Evolutionary conservation across 345 rosid species (phyloP), one percentile per base, ranked within the genome.

Genomic region (Gossypium raimondii): DNA sequence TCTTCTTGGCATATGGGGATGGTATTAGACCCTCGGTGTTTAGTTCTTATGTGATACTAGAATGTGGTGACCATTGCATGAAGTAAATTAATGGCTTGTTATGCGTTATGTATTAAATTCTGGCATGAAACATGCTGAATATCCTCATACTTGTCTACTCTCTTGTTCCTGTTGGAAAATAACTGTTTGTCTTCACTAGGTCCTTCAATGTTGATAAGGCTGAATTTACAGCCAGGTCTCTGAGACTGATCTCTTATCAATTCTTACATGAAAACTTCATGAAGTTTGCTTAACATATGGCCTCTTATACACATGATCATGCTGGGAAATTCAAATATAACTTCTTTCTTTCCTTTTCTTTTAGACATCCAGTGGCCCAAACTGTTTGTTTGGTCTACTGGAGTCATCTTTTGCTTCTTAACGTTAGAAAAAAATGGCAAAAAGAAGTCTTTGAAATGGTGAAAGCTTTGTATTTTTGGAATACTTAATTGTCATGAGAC

Each of bases 71-170:
- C 29, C 18, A 34, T 52, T 52, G 22, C 29, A 43, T 10, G 41
- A 45, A 43, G 70, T 44, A 29, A 44, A 66, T 66, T 20, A 44
- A 44, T 66, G 70, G 70, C 70, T 44, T 43, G 70, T 66, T 44
- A 9, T 66, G 52, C 1, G 4, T 18, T 4, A 20, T 43, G 51
- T 56, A 20, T 18, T 66, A 2, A 43, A 44, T 44, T 44, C 70
- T 18, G 20, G 70, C 53, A 11, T 44, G 29, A 66, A 18, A 9
- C 52, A 43, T 66, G 52, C 17, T 44, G 70, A 20, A 44, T 44
- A 44, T 2, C 17, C 22, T 44, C 53, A 22, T 18, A 44, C 22
- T 45, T 3, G 2, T 66, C 52, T 18, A 18, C 29, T 44, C 10
- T 44, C 34, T 43, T 43, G 25, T 59, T 14, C 43, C 29, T 66